Percentiles rank a stretch among this genome's conserved stretches.
Conservation (phyloP, 352 stramenopile species). For the Globisporangium solare region DNA sequence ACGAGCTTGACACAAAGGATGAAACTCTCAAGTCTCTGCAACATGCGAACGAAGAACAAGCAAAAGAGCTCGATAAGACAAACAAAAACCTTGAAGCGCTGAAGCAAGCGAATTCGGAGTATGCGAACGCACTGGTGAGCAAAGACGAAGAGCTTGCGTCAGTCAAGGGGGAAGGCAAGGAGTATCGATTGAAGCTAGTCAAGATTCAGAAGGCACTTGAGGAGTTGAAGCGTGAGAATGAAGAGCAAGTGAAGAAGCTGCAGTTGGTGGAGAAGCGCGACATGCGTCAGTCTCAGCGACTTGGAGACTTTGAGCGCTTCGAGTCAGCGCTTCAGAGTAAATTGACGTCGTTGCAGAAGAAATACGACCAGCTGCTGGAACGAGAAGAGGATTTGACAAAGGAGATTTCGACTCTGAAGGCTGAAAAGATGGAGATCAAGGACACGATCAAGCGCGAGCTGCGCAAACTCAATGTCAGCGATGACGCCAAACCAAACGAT, state of each 20-base stretch:
- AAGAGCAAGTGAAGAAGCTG: constrained; percentile 22
- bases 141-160: constrained; percentile 27
- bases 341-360: constrained; percentile 23
- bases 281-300: constrained; percentile 12
- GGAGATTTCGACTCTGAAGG: constrained; percentile 35
- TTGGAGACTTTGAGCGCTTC: constrained; percentile 11
- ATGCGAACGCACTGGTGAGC: constrained; percentile 16
- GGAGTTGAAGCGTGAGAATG: constrained; percentile 22
- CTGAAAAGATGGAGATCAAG: constrained; percentile 29
- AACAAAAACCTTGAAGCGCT: constrained; percentile 23
- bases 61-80: constrained; percentile 20
- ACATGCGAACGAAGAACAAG: constrained; percentile 14
- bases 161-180: constrained; percentile 20
- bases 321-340: constrained; percentile 12
- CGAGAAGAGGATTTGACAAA: constrained; percentile 26
- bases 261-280: constrained; percentile 22
- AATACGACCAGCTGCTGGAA: constrained; percentile 24
- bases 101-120: constrained; percentile 18
- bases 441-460: constrained; percentile 38
- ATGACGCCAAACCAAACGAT: constrained; percentile 8
- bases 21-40: constrained; percentile 8
- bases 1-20: constrained; percentile 10
- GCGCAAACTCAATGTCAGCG: constrained; percentile 33
- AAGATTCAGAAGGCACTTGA: constrained; percentile 17
- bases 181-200: constrained; percentile 12